Conservation (phyloP, 2,329 filamentous ascomycete genomes). For the Fusarium compactum region DNA sequence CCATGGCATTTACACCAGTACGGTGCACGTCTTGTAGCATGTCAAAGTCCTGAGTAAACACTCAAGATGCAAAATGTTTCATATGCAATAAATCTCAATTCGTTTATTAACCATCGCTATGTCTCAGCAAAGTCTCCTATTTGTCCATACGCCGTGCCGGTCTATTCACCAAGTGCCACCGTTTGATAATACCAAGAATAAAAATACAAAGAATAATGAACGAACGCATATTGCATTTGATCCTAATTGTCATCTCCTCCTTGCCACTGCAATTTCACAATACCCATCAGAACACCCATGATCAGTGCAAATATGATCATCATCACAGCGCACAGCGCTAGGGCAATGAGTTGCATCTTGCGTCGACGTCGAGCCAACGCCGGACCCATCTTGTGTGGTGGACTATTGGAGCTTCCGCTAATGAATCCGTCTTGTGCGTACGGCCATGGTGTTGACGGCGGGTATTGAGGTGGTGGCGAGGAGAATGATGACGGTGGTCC, state of each 20-base stretch:
- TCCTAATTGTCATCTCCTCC: constrained; percentile 19
- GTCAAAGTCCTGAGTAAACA: no score
- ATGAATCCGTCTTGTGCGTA: constrained; percentile 33
- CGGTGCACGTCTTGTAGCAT: no score
- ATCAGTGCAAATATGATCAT: constrained; percentile 46
- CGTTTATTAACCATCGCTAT: not conserved
- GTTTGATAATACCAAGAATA: not conserved
- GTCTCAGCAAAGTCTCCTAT: not conserved
- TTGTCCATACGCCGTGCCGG: constrained; percentile 22
- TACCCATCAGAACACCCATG: constrained; percentile 46
- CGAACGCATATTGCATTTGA: not conserved
- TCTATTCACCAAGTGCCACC: not conserved
- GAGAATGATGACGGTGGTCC: constrained; percentile 23
- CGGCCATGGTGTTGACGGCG: constrained; percentile 37
- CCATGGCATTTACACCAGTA: no score
- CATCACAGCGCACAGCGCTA: constrained; percentile 36
- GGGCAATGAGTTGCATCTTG: constrained; percentile 40
- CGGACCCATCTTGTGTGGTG: constrained; percentile 41
- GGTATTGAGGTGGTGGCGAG: constrained; percentile 29
- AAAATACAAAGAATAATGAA: constrained; percentile 1
- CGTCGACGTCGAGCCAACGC: constrained; percentile 40
- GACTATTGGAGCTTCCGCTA: constrained; percentile 31
- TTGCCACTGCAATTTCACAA: constrained; percentile 43
- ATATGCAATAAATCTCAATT: not conserved
- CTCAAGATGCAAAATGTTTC: not conserved